Evolutionary conservation across 1,284 basidiomycete genomes (phyloP).

Genomic region (Pterula multifida): DNA sequence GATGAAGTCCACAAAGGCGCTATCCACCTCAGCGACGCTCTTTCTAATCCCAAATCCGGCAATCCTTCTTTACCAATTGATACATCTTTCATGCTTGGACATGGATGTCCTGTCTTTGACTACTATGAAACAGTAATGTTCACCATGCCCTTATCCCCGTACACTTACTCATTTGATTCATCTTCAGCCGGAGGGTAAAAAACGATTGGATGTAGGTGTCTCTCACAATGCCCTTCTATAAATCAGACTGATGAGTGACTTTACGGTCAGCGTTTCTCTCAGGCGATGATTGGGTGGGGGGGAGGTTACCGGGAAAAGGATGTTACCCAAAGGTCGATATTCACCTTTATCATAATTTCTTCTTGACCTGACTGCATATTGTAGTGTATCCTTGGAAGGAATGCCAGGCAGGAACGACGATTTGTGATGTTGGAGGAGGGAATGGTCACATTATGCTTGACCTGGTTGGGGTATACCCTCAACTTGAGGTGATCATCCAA

Average conservation of each 20-base stretch:
- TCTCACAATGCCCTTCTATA: background rate
- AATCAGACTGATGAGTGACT: background rate
- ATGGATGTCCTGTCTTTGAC: background rate
- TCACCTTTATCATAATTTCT: background rate
- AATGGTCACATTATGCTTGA: constrained; percentile 29
- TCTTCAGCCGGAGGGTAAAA: background rate
- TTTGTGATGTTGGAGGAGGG: constrained; percentile 40
- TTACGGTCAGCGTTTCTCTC: background rate
- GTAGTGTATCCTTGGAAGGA: constrained; percentile 33
- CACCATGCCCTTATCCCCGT: background rate
- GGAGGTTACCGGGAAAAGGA: background rate
- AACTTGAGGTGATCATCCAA: constrained; percentile 31
- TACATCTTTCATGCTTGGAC: background rate
- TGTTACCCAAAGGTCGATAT: background rate
- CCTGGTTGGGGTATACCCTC: constrained; percentile 25
- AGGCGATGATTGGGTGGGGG: background rate
- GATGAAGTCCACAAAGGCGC: background rate
- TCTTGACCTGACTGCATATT: background rate
- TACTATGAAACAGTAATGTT: background rate
- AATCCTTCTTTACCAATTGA: background rate
- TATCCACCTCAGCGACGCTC: background rate
- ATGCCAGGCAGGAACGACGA: constrained; percentile 19
- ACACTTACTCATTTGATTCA: background rate
- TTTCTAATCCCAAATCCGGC: background rate
- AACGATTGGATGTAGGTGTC: background rate